Percentiles rank a stretch among this genome's conserved stretches.
These are phyloP conservation scores for Diaporthe velutina DNA, from an alignment of 2,329 filamentous ascomycete species.

Conservation along the genomic window DNA sequence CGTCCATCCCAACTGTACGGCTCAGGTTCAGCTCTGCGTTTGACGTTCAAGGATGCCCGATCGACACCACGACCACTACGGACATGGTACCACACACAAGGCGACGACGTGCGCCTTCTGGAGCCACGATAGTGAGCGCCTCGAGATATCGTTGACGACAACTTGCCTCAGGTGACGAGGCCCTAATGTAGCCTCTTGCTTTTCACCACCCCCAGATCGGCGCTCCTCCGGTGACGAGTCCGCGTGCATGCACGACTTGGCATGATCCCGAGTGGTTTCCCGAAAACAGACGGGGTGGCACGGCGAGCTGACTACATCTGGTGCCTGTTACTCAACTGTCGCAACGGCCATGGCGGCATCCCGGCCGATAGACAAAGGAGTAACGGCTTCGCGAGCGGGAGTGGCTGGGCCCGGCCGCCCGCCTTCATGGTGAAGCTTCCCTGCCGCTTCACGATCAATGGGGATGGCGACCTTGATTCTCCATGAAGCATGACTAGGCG, in stretches of 20 bases:
- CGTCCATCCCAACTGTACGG: constrained; percentile 34
- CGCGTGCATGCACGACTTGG: not conserved
- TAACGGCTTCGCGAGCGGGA: constrained; percentile 22
- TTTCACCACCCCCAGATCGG: constrained; percentile 10
- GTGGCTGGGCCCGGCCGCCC: constrained; percentile 29
- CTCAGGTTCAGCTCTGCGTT: constrained; percentile 31
- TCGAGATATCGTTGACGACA: not conserved
- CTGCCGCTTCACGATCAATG: constrained; percentile 18
- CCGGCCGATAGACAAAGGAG: constrained; percentile 8
- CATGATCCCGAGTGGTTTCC: not conserved
- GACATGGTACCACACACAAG: constrained; percentile 4
- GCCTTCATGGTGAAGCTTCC: not conserved
- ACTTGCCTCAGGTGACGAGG: constrained; percentile 5
- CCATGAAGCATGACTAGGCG: not conserved
- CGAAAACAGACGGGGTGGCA: constrained; percentile 11
- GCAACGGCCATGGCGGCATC: constrained; percentile 27
- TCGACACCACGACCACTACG: constrained; percentile 1
- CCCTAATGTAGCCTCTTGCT: constrained; percentile 1
- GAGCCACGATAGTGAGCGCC: not conserved
- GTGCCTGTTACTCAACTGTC: constrained; percentile 4
- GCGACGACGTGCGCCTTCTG: not conserved
- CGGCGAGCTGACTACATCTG: not conserved
- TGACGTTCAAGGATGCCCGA: constrained; percentile 31
- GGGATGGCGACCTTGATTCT: not conserved
- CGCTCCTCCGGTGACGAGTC: not conserved